Base-by-base conservation (phyloP, 305 asterid species). In the Solanum hybrid region DNA sequence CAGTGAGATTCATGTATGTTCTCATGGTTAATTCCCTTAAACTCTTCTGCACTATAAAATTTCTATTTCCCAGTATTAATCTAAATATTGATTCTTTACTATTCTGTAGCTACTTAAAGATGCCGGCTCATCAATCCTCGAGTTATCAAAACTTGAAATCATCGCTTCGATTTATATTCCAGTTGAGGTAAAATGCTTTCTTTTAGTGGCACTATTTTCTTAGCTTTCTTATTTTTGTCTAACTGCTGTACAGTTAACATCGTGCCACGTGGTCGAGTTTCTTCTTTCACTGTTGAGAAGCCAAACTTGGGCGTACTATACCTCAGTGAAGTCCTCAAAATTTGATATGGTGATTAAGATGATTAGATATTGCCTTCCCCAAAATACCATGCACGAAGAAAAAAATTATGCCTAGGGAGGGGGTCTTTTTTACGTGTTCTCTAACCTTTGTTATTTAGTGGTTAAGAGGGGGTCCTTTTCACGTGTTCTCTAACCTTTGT, bases 1-100 rank as follows among this genome's bases (percentile, higher is more conserved):
- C 92, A 95, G 98, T 92, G 98, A 97, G 95, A 97, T 97, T 92
- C 94, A 95, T 93, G 99, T 97, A 95, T 91, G 98, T 88, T 61
- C 87, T 24, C 91, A 89, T 87, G 83, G 89, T 73, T 89, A 75
- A 89, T 89, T 92, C 81, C 79, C 61, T 10, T 75, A 31, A 41
- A 33, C 72, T 90, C 81, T 39, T 86, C 75, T 61, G 3, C 17
- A 51, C 38, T 76, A 38, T 87, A 41, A 29, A 88, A 83, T 41
- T 91, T 79, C 61, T 78, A n/a, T 51, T 89, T 20, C 87, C 33
- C 72, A 73, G 76, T 70, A 81, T 77, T 89, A 61, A 90, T 92
- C 88, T 92, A 90, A 90, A 93, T 72, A 89, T 94, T 89, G 91
- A 85, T 90, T 90, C 80, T 91, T 92, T 94, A 88, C 92, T 68